These are phyloP conservation scores for Cercospora berteroae DNA, from an alignment of 2,329 filamentous ascomycete species.

Conservation along the genomic window DNA sequence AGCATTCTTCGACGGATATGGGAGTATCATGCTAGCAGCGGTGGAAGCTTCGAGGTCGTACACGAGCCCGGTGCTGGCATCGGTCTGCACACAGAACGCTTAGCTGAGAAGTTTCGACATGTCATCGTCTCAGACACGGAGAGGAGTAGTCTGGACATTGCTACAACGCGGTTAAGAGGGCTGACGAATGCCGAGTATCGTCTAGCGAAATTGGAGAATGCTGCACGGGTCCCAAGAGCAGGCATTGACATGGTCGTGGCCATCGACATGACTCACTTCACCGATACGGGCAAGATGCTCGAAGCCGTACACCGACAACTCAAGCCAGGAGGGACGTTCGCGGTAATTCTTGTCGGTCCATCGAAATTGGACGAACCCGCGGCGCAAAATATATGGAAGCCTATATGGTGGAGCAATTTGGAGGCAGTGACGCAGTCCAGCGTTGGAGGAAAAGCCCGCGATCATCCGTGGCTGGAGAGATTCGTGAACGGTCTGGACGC, in stretches of 20 bases:
- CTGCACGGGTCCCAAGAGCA: not conserved
- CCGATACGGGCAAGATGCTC: conserved; percentile 22
- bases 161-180: conserved; percentile 9
- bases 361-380: not conserved
- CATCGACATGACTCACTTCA: conserved; percentile 12
- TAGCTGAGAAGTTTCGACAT: conserved; percentile 24
- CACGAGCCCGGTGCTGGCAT: conserved; percentile 33
- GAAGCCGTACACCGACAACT: conserved; percentile 22
- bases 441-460: not conserved
- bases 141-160: conserved; percentile 24
- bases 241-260: conserved; percentile 9
- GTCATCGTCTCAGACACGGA: conserved; percentile 32
- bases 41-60: conserved; percentile 21
- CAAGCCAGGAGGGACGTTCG: conserved; percentile 26
- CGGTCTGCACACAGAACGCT: conserved; percentile 22
- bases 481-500: not conserved
- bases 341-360: not conserved
- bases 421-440: not conserved
- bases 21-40: conserved; percentile 27
- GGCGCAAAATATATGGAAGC: conserved; percentile 6
- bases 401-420: not conserved
- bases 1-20: conserved; percentile 29
- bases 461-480: not conserved
- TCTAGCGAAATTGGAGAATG: conserved; percentile 1
- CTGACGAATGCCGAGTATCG: not conserved